A percentile compares a stretch with the other conserved stretches of the same genome.
These are phyloP conservation scores for Rubia yunnanensis DNA, from an alignment of 257 asterid genomes.

Conservation along the genomic window DNA sequence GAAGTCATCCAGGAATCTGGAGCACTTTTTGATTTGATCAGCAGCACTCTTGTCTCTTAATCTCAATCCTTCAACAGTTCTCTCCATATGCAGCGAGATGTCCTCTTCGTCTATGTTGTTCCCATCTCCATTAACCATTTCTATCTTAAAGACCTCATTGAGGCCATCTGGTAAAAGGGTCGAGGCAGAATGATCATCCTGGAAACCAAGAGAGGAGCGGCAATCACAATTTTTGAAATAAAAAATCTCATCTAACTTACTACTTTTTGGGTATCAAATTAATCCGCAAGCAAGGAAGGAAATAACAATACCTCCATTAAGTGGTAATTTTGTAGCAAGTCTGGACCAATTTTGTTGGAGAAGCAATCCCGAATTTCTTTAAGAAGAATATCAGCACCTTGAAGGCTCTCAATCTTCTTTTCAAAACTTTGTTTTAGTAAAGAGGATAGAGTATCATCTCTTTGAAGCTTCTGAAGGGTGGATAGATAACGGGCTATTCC, in stretches of 20 bases:
- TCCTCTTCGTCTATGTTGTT: conserved; percentile 43
- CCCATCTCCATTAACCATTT: conserved; percentile 34
- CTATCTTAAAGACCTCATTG: conserved; percentile 30
- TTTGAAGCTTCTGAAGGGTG: conserved; percentile 46
- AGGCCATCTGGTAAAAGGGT: conserved; percentile 27
- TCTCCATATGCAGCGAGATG: conserved; percentile 36
- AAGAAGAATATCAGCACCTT: conserved; percentile 46
- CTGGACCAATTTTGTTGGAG: conserved; percentile 37
- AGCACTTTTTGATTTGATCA: conserved; percentile 40
- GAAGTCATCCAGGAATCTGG: conserved; percentile 48
- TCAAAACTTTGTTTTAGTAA: conserved; percentile 37
- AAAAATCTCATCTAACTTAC: background rate
- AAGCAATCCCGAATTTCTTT: conserved; percentile 43
- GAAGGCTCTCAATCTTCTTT: conserved; percentile 50
- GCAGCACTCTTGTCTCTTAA: conserved; percentile 54
- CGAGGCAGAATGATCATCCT: conserved; percentile 51
- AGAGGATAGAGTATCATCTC: conserved; percentile 53
- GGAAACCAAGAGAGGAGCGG: conserved; percentile 19
- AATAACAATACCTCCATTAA: conserved; percentile 46
- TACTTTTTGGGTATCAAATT: background rate
- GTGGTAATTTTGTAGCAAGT: conserved; percentile 32
- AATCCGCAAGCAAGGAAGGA: conserved; percentile 8
- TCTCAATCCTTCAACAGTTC: conserved; percentile 53
- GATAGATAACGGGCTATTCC: conserved; percentile 51
- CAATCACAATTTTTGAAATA: background rate